Evolutionary conservation across 2,329 filamentous ascomycete genomes (phyloP).

Genomic region (Pyrenochaeta sp.): DNA sequence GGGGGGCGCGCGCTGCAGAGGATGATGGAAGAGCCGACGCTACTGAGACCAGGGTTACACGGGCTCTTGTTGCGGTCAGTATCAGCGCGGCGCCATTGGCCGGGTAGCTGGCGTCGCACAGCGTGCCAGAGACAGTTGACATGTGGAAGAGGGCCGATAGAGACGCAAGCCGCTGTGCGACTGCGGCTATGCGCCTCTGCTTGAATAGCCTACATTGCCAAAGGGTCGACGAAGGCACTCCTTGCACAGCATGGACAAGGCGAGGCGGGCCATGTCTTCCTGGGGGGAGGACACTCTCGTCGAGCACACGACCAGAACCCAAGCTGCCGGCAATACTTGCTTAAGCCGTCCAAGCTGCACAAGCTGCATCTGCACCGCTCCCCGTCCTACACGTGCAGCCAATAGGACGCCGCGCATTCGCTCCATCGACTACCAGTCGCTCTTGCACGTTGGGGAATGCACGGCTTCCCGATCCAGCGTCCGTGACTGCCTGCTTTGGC

Average conservation of each 20-base stretch:
- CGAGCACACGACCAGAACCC: not conserved
- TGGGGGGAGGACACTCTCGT: too few relatives aligned
- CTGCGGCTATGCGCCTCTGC: slow-evolving; percentile 10
- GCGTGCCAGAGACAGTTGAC: slow-evolving; percentile 13
- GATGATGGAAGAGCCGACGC: slow-evolving; percentile 21
- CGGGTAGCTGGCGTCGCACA: slow-evolving; percentile 1
- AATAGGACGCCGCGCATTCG: too few relatives aligned
- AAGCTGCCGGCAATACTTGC: not conserved
- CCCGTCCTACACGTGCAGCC: too few relatives aligned
- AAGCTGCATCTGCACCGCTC: not conserved
- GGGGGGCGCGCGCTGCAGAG: slow-evolving; percentile 18
- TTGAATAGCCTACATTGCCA: not conserved
- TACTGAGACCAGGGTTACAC: slow-evolving; percentile 8
- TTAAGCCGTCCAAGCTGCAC: not conserved
- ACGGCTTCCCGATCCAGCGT: slow-evolving; percentile 18
- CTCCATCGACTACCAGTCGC: too few relatives aligned
- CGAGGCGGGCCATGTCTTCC: too few relatives aligned
- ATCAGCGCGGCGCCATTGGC: slow-evolving; percentile 21
- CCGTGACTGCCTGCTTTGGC: slow-evolving; percentile 2
- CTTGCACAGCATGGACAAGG: not conserved
- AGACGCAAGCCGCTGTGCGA: slow-evolving; percentile 6
- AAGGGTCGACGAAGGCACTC: not conserved
- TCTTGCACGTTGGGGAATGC: not conserved
- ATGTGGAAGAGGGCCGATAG: slow-evolving; percentile 6
- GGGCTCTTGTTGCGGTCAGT: slow-evolving; percentile 23